phyloP scores from a whole-genome alignment of 176 grass and related monocot species.

The Canna indica region DNA sequence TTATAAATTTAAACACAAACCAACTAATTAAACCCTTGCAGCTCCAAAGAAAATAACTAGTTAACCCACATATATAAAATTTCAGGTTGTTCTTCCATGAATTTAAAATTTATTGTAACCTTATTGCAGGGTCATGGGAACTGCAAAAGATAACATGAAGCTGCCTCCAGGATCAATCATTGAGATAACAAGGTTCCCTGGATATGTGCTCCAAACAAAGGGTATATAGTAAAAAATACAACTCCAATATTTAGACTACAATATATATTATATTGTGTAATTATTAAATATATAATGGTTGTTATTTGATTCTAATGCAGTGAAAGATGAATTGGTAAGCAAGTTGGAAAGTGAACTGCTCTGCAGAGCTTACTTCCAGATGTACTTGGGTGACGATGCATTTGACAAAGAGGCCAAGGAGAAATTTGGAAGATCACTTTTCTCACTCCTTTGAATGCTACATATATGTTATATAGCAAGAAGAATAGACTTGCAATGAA shows the following conservation, averaged over 20 bases:
- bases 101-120: neutral
- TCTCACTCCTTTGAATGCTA: slow-evolving; percentile 19
- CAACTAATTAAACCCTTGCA: neutral
- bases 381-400: slow-evolving; percentile 35
- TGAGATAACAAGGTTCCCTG: slow-evolving; percentile 35
- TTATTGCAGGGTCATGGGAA: slow-evolving; percentile 25
- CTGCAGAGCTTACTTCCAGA: slow-evolving; percentile 30
- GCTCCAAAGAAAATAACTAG: neutral
- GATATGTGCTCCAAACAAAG: slow-evolving; percentile 31
- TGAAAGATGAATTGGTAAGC: slow-evolving; percentile 28
- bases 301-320: slow-evolving; percentile 4
- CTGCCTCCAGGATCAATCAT: slow-evolving; percentile 26
- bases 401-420: slow-evolving; percentile 31
- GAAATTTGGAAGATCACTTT: slow-evolving; percentile 26
- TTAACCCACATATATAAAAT: neutral
- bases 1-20: no score
- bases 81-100: neutral
- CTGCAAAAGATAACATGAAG: slow-evolving; percentile 20
- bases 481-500: neutral
- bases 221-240: neutral
- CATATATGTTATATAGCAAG: neutral
- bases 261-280: neutral
- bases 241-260: neutral
- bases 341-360: slow-evolving; percentile 27
- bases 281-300: neutral